Conservation (phyloP, 2,329 filamentous ascomycete genomes). For the Colletotrichum sp. region DNA sequence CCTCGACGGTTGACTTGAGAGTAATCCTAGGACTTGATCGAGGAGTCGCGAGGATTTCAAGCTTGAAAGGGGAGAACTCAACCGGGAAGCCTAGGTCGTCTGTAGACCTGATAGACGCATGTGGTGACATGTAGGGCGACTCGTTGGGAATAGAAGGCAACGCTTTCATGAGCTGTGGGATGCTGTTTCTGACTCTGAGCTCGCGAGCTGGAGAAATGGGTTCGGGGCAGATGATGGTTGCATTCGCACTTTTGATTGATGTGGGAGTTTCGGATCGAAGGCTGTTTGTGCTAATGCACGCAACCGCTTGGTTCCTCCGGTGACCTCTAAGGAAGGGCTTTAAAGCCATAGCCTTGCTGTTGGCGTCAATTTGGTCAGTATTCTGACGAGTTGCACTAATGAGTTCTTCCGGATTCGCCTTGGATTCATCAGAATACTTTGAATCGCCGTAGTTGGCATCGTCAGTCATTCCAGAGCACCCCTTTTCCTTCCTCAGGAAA, state of each 20-base stretch:
- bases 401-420: neutral
- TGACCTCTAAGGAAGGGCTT: slow-evolving; percentile 24
- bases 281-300: slow-evolving; percentile 23
- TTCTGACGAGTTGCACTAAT: no score
- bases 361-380: neutral
- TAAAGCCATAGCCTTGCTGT: neutral
- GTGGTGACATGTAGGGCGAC: neutral
- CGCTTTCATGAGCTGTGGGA: slow-evolving; percentile 58
- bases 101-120: neutral
- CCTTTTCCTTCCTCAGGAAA: slow-evolving; percentile 24
- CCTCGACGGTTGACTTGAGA: neutral
- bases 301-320: slow-evolving; percentile 29
- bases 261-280: neutral
- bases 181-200: slow-evolving; percentile 53
- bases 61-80: slow-evolving; percentile 20
- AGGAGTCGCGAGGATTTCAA: slow-evolving; percentile 12
- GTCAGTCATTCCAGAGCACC: neutral
- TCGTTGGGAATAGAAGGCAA: slow-evolving; percentile 50
- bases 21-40: slow-evolving; percentile 8
- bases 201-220: slow-evolving; percentile 52
- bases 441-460: neutral
- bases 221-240: slow-evolving; percentile 46
- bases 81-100: slow-evolving; percentile 8
- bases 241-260: neutral
- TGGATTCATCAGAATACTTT: neutral